phyloP scores from a whole-genome alignment of 2,329 filamentous ascomycete genomes.

The Aspergillus texensis region DNA sequence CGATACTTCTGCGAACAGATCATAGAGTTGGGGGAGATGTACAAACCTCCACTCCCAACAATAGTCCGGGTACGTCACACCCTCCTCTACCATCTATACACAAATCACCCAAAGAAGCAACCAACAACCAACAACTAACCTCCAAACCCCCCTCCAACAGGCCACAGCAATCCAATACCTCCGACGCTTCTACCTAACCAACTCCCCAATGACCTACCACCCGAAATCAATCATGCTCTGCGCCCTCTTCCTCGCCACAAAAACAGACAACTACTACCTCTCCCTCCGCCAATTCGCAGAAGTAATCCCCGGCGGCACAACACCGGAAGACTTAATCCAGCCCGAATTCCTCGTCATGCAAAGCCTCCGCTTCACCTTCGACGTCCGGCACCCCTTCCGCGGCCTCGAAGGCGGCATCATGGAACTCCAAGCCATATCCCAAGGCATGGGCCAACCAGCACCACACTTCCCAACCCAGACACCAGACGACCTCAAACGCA shows the following conservation, averaged over 20 bases:
- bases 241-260: slow-evolving; percentile 88
- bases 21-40: slow-evolving; percentile 60
- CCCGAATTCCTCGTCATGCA: slow-evolving; percentile 93
- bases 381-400: slow-evolving; percentile 87
- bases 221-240: slow-evolving; percentile 87
- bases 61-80: slow-evolving; percentile 57
- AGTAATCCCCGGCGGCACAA: slow-evolving; percentile 70
- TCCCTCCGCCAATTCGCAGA: slow-evolving; percentile 68
- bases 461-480: slow-evolving; percentile 35
- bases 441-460: slow-evolving; percentile 55
- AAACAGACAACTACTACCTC: slow-evolving; percentile 83
- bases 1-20: slow-evolving; percentile 73
- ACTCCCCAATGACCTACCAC: slow-evolving; percentile 95
- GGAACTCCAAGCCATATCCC: slow-evolving; percentile 71
- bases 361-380: slow-evolving; percentile 88
- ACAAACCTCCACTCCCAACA: slow-evolving; percentile 59
- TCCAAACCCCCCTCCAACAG: slow-evolving; percentile 33
- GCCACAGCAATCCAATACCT: slow-evolving; percentile 87
- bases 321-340: slow-evolving; percentile 79
- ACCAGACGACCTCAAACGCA: slow-evolving; percentile 33
- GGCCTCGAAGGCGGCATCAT: slow-evolving; percentile 84
- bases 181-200: slow-evolving; percentile 91
- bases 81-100: not conserved
- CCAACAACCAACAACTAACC: not conserved
- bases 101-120: not conserved